Conservation (phyloP, 768 basidiomycete genomes). For the Tylopilus rubrobrunneus region DNA sequence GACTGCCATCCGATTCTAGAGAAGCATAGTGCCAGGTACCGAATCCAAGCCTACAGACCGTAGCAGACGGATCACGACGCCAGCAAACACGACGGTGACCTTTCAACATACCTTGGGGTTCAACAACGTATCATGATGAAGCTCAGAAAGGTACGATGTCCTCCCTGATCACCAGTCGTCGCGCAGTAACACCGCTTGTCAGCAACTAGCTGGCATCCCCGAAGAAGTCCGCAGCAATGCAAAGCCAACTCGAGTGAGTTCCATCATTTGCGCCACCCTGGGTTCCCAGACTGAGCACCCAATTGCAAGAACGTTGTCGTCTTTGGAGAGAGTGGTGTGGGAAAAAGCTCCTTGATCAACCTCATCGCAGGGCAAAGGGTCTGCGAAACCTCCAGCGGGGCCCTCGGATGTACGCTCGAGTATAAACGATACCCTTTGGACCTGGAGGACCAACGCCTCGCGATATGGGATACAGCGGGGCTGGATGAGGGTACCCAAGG, state of each 20-base stretch:
- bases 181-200: constrained; percentile 10
- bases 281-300: background rate
- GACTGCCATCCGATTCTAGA: background rate
- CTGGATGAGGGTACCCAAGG: constrained; percentile 28
- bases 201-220: background rate
- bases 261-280: background rate
- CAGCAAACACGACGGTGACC: constrained; percentile 1
- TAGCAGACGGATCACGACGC: background rate
- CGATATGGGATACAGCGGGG: constrained; percentile 35
- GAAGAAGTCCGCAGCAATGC: constrained; percentile 1
- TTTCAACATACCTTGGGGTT: background rate
- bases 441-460: constrained; percentile 17
- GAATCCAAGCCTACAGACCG: too few relatives aligned
- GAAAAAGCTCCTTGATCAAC: constrained; percentile 46
- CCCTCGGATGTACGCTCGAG: constrained; percentile 34
- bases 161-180: background rate
- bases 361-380: constrained; percentile 29
- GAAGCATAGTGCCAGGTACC: constrained; percentile 4
- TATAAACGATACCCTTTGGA: constrained; percentile 20
- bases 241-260: constrained; percentile 10
- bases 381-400: constrained; percentile 6
- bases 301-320: constrained; percentile 34
- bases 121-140: background rate
- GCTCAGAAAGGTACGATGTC: constrained; percentile 13
- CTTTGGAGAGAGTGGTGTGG: constrained; percentile 41